Conservation (phyloP, 352 stramenopile genomes). For the Globisporangium yorkense region DNA sequence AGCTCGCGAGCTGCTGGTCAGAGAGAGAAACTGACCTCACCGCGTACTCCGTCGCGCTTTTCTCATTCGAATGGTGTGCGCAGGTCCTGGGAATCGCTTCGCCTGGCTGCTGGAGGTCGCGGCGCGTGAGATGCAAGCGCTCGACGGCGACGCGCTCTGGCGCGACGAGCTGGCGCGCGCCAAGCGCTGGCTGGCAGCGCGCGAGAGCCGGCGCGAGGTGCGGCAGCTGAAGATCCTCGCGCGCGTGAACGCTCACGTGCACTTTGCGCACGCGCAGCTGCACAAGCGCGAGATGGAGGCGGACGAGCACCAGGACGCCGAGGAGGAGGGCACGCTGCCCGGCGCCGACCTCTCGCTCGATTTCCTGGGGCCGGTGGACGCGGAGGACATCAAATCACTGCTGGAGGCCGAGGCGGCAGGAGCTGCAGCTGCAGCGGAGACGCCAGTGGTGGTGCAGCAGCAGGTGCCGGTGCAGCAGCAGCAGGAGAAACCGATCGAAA, state of each 20-base stretch:
- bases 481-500: constrained; percentile 16
- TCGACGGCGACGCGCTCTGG: constrained; percentile 18
- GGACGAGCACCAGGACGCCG: constrained; percentile 13
- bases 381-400: constrained; percentile 45
- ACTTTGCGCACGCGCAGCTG: constrained; percentile 31
- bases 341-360: constrained; percentile 29
- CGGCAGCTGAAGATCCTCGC: constrained; percentile 16
- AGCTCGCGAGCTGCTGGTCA: background rate
- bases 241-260: constrained; percentile 32
- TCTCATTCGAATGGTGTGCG: background rate
- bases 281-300: constrained; percentile 20
- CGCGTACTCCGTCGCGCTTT: background rate
- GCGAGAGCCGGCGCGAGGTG: constrained; percentile 10
- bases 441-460: background rate
- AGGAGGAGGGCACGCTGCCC: constrained; percentile 12
- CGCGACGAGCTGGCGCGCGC: constrained; percentile 37
- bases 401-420: constrained; percentile 30
- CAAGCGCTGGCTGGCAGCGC: constrained; percentile 24
- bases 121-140: constrained; percentile 1
- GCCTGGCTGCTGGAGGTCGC: background rate
- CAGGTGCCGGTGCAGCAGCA: background rate
- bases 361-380: constrained; percentile 49
- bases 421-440: background rate
- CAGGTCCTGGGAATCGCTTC: background rate
- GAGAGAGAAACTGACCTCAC: background rate